These are phyloP conservation scores for Priceomyces haplophilus DNA, from an alignment of 805 yeast species.

Conservation along the genomic window DNA sequence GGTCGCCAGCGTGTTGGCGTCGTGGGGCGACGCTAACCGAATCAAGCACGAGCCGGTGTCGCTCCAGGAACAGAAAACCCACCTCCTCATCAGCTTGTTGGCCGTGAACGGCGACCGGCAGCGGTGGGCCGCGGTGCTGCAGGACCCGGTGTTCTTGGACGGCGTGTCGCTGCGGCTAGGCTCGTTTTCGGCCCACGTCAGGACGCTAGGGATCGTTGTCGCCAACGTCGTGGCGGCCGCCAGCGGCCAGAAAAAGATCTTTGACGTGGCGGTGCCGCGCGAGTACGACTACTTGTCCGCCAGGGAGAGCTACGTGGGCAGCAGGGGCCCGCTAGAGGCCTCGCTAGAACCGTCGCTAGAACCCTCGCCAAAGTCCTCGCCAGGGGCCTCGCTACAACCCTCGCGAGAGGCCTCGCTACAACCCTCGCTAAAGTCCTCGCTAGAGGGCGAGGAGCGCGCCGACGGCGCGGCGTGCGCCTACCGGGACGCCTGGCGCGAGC, in stretches of 20 bases:
- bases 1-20: constrained; percentile 7
- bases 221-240: constrained; percentile 49
- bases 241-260: constrained; percentile 28
- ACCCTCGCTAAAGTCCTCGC: too few species aligned
- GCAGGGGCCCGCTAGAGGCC: constrained; percentile 18
- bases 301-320: constrained; percentile 14
- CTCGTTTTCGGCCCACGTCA: constrained; percentile 42
- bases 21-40: constrained; percentile 26
- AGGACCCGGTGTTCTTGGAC: constrained; percentile 39
- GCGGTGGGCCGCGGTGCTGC: constrained; percentile 28
- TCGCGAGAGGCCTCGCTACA: background rate
- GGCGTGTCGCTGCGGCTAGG: constrained; percentile 55
- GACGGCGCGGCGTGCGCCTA: too few species aligned
- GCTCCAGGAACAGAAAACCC: constrained; percentile 49
- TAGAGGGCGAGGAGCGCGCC: too few species aligned
- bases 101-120: constrained; percentile 15
- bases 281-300: constrained; percentile 22
- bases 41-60: constrained; percentile 40
- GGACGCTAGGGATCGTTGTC: constrained; percentile 54
- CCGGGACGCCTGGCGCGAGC: too few species aligned
- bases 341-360: too few species aligned
- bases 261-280: constrained; percentile 20
- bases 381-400: too few species aligned
- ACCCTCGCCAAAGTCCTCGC: too few species aligned
- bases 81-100: constrained; percentile 40